phyloP scores from a whole-genome alignment of 2,329 filamentous ascomycete genomes.

The Dactylellina cionopaga region DNA sequence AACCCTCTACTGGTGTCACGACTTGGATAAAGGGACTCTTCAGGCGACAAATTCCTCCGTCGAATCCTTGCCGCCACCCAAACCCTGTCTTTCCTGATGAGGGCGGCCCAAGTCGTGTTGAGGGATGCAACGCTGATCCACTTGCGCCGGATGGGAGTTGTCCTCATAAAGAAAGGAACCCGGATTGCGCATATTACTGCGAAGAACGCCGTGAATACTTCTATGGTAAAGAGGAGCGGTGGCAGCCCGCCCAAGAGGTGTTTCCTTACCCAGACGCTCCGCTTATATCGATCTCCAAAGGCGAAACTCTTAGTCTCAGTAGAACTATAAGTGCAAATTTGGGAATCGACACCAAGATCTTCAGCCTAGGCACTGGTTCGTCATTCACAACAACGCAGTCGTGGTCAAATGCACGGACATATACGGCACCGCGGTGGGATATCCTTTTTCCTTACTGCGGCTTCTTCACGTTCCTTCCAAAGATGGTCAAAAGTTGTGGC shows the following conservation, averaged over 20 bases:
- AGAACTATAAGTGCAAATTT: conserved; percentile 4
- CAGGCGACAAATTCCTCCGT: conserved; percentile 11
- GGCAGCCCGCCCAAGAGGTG: conserved; percentile 32
- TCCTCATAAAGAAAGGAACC: conserved; percentile 16
- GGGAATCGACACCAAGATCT: neutral
- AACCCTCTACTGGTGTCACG: too few relatives aligned
- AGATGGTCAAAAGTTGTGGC: conserved; percentile 43
- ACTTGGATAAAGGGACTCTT: conserved; percentile 9
- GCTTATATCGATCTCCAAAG: conserved; percentile 11
- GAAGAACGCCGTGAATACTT: conserved; percentile 34
- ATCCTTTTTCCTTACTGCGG: conserved; percentile 35
- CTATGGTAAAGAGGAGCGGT: conserved; percentile 40
- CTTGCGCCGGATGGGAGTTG: conserved; percentile 12
- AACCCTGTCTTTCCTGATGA: conserved; percentile 44
- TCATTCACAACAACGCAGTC: conserved; percentile 7
- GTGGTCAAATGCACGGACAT: conserved; percentile 16
- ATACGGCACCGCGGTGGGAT: conserved; percentile 19
- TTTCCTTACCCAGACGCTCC: conserved; percentile 46
- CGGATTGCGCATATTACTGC: conserved; percentile 18
- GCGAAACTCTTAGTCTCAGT: conserved; percentile 21
- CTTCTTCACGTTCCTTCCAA: conserved; percentile 42
- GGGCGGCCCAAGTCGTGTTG: conserved; percentile 22
- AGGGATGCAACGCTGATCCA: conserved; percentile 29
- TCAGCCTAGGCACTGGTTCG: conserved; percentile 7
- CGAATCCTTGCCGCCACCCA: conserved; percentile 40